Percentiles rank a stretch among this genome's conserved stretches.
phyloP scores from a whole-genome alignment of 768 basidiomycete species.

The Vishniacozyma victoriae region DNA sequence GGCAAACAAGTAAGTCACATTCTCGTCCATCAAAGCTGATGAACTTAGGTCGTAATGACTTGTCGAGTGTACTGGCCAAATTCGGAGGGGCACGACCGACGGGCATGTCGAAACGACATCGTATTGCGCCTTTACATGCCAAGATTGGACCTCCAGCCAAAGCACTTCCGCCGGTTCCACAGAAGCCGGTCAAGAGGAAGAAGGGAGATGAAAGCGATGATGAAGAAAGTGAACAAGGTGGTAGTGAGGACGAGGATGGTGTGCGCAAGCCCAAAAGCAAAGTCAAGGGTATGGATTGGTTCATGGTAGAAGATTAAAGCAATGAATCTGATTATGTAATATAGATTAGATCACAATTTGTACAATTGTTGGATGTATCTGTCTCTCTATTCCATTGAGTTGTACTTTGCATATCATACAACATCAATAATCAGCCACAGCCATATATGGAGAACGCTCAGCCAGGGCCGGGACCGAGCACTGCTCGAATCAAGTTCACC shows the following conservation, averaged over 20 bases:
- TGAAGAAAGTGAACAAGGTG: conserved; percentile 22
- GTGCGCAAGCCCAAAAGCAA: conserved; percentile 19
- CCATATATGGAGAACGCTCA: no score
- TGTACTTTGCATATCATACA: no score
- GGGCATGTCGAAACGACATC: conserved; percentile 30
- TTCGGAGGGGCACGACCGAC: conserved; percentile 24
- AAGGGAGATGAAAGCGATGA: conserved; percentile 28
- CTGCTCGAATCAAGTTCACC: no score
- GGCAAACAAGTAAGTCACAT: conserved; percentile 29
- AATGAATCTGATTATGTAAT: no score
- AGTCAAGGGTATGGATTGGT: conserved; percentile 30
- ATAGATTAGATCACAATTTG: no score
- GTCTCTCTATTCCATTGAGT: no score
- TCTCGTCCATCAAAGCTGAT: background rate
- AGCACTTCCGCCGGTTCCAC: conserved; percentile 34
- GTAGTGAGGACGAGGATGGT: conserved; percentile 10
- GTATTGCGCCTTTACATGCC: conserved; percentile 31
- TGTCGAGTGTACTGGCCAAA: conserved; percentile 26
- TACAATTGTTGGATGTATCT: no score
- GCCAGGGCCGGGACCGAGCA: no score
- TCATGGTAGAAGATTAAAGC: conserved; percentile 39
- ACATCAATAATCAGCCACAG: no score
- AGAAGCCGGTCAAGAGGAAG: conserved; percentile 35
- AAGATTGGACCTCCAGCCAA: conserved; percentile 39
- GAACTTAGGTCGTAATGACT: conserved; percentile 25